phyloP scores from a whole-genome alignment of 345 rosid genomes.

The Mercurialis annua region DNA sequence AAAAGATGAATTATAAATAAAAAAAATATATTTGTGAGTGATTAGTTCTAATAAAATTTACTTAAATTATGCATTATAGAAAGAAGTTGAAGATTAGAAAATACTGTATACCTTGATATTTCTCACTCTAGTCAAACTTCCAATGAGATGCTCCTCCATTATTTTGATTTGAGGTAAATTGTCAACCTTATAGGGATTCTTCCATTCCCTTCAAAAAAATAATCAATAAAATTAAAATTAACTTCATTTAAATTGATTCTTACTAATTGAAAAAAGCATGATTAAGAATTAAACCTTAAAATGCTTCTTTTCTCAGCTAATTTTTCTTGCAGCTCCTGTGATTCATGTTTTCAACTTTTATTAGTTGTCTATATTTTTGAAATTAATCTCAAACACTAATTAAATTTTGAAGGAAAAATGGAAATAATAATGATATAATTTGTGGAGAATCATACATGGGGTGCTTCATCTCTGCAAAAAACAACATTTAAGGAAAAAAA shows the following conservation, averaged over 20 bases:
- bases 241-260: background rate
- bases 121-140: conserved; percentile 11
- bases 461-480: conserved; percentile 13
- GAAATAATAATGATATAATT: background rate
- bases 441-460: conserved; percentile 10
- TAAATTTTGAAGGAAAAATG: background rate
- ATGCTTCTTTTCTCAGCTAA: conserved; percentile 22
- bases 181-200: conserved; percentile 17
- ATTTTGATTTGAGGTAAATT: conserved; percentile 12
- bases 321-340: conserved; percentile 18
- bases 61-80: too few relatives aligned
- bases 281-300: conserved; percentile 18
- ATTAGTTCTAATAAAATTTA: too few relatives aligned
- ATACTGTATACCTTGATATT: background rate
- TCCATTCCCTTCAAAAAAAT: conserved; percentile 24
- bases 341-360: conserved; percentile 10
- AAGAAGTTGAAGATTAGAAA: too few relatives aligned
- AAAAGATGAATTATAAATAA: too few relatives aligned
- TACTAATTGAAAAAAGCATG: background rate
- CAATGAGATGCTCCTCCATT: conserved; percentile 31
- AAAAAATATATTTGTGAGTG: too few relatives aligned
- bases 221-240: background rate
- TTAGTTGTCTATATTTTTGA: background rate
- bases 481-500: background rate
- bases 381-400: background rate